These are phyloP conservation scores for Lentinula sp. DNA, from an alignment of 768 basidiomycete species.

Conservation along the genomic window DNA sequence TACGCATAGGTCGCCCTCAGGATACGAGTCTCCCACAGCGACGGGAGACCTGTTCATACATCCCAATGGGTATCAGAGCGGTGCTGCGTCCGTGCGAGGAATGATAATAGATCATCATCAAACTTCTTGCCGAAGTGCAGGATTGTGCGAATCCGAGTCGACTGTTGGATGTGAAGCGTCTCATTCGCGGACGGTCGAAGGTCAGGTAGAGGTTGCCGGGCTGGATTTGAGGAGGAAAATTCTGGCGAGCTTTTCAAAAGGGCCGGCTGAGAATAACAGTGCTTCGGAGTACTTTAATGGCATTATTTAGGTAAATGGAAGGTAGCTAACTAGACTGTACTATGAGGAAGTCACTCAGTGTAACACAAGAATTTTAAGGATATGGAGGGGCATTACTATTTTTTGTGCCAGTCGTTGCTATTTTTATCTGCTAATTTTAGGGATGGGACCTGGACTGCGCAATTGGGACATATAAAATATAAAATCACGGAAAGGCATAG, in stretches of 20 bases:
- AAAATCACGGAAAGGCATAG: not conserved
- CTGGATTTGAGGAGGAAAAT: slow-evolving; percentile 28
- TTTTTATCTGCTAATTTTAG: not conserved
- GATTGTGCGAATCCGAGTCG: slow-evolving; percentile 2
- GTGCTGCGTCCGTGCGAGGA: slow-evolving; percentile 5
- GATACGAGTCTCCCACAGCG: not conserved
- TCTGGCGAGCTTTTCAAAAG: slow-evolving; percentile 23
- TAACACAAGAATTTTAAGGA: not conserved
- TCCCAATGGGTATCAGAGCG: not conserved
- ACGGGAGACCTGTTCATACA: not conserved
- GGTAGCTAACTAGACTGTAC: not conserved
- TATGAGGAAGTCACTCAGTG: not conserved
- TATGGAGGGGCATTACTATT: not conserved
- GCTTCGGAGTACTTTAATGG: slow-evolving; percentile 18
- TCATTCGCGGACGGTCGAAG: not conserved
- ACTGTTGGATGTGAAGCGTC: slow-evolving; percentile 1
- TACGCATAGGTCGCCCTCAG: slow-evolving; percentile 2
- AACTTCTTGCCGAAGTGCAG: not conserved
- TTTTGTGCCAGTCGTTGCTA: not conserved
- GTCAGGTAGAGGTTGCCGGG: slow-evolving; percentile 3
- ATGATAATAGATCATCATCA: slow-evolving; percentile 7
- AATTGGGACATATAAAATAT: not conserved
- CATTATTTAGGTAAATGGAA: slow-evolving; percentile 9
- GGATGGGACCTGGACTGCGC: not conserved
- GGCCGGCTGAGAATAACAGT: slow-evolving; percentile 3